Evolutionary conservation across 2,329 filamentous ascomycete species (phyloP).

Genomic region (Atkinsonella texensis): DNA sequence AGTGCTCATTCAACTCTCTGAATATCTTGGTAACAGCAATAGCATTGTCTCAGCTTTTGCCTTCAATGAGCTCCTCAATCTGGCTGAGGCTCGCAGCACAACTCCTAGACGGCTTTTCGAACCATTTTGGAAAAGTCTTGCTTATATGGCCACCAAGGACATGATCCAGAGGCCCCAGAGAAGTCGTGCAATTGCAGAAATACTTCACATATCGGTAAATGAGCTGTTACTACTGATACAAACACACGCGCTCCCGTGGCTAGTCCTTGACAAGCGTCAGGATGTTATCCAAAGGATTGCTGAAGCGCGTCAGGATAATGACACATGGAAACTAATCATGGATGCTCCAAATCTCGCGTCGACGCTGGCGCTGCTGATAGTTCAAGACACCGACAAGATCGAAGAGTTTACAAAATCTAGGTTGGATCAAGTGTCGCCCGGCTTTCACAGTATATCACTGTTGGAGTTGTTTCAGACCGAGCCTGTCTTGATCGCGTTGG

Average conservation of each 20-base stretch:
- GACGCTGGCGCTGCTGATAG: conserved; percentile 46
- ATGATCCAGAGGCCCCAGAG: conserved; percentile 71
- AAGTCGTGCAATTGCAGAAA: conserved; percentile 65
- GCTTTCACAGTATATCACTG: conserved; percentile 56
- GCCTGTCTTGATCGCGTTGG: conserved; percentile 62
- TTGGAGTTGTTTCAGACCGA: conserved; percentile 61
- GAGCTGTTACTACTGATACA: conserved; percentile 69
- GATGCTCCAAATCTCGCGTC: conserved; percentile 44
- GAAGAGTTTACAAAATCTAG: conserved; percentile 58
- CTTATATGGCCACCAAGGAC: conserved; percentile 72
- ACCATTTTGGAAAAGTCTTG: conserved; percentile 81
- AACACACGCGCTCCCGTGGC: conserved; percentile 69
- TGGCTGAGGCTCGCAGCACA: conserved; percentile 53
- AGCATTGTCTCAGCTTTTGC: conserved; percentile 68
- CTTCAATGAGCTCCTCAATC: conserved; percentile 66
- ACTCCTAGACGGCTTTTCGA: conserved; percentile 60
- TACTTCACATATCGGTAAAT: conserved; percentile 63
- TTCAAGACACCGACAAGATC: conserved; percentile 42
- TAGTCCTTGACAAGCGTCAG: conserved; percentile 66
- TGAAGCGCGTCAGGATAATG: conserved; percentile 57
- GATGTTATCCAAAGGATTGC: conserved; percentile 76
- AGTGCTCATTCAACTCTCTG: conserved; percentile 69
- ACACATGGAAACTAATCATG: conserved; percentile 44
- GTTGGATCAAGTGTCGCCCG: conserved; percentile 54
- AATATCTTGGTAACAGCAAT: conserved; percentile 78